Base-by-base conservation (phyloP, 2,329 filamentous ascomycete genomes). In the Trichoderma atrobrunneum region DNA sequence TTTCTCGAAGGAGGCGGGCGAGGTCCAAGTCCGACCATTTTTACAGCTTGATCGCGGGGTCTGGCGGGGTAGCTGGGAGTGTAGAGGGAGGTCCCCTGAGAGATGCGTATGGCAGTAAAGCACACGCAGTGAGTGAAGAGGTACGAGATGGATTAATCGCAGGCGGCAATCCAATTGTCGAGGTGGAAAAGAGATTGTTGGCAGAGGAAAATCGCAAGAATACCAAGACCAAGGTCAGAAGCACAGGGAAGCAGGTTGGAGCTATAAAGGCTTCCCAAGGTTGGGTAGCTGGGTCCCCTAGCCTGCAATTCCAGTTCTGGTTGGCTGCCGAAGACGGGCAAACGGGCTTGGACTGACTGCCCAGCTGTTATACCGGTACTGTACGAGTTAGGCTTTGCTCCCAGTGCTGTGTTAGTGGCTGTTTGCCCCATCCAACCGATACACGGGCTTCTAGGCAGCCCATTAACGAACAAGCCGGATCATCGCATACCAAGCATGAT, bases 1-100 rank as follows among this genome's bases (percentile, higher is more conserved):
- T 92, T 93, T 76, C 85, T 83, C 77, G 83, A 84, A 77, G 84
- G 84, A 75, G 84, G 84, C 79, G 82, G 84, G 79, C 84, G 83
- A 77, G 85, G 84, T 80, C 85, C 85, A 74, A 86, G 80, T 75
- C 84, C 84, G 77, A 86, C 85, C 85, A 87, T 87, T 79, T 81
- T 85, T 80, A 75, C 74, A 65, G 77, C 71, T 73, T 73, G 76
- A 76, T 79, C 75, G 76, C 76, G 79, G 79, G 81, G 80, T 51
- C 76, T 80, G 79, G 79, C 79, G 80, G 81, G 81, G 79, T 80
- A 81, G 76, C 73, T 60, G 28, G 57, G 59, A 63, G 54, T 51
- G 24, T 56, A n/a, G 34, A 60, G 8, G 7, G 71, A 72, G 65
- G 32, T 61, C 30, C 34, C 18, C 26, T 21, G 51, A 7, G 30